phyloP scores from a whole-genome alignment of 192 early-diverging fungal species.

The Coemansia interrupta region DNA sequence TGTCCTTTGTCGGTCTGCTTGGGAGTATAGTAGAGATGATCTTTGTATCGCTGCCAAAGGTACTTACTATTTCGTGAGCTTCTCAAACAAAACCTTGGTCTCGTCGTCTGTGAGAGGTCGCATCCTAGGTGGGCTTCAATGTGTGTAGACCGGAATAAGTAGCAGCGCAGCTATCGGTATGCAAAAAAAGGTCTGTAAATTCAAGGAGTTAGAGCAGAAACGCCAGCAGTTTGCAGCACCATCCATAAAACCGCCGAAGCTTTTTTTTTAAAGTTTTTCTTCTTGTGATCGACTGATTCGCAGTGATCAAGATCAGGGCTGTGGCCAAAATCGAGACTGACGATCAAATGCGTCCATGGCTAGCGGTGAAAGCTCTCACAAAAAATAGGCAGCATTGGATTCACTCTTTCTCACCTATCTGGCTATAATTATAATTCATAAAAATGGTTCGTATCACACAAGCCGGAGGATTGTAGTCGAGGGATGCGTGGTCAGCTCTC shows the following conservation, averaged over 20 bases:
- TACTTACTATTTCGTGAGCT: constrained; percentile 86
- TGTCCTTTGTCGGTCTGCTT: neutral
- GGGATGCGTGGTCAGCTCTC: no score
- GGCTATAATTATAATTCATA: constrained; percentile 12
- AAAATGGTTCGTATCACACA: constrained; percentile 39
- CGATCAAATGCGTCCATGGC: neutral
- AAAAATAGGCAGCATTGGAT: constrained; percentile 15
- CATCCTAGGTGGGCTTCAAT: constrained; percentile 55
- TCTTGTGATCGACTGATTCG: no score
- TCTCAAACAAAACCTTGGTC: constrained; percentile 95
- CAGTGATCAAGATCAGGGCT: neutral
- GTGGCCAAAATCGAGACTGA: neutral
- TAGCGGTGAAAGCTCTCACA: constrained; percentile 9
- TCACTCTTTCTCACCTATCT: constrained; percentile 3
- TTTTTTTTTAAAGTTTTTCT: no score
- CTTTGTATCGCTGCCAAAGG: neutral
- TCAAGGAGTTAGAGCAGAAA: neutral
- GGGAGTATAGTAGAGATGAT: neutral
- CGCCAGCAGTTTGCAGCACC: no score
- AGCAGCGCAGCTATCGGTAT: no score
- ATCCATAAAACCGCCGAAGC: no score
- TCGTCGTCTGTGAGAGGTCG: constrained; percentile 96
- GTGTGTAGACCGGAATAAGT: no score
- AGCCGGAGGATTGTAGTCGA: no score
- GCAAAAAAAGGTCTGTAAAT: no score